phyloP scores from a whole-genome alignment of 2,329 filamentous ascomycete genomes.

The Akanthomyces muscarius region DNA sequence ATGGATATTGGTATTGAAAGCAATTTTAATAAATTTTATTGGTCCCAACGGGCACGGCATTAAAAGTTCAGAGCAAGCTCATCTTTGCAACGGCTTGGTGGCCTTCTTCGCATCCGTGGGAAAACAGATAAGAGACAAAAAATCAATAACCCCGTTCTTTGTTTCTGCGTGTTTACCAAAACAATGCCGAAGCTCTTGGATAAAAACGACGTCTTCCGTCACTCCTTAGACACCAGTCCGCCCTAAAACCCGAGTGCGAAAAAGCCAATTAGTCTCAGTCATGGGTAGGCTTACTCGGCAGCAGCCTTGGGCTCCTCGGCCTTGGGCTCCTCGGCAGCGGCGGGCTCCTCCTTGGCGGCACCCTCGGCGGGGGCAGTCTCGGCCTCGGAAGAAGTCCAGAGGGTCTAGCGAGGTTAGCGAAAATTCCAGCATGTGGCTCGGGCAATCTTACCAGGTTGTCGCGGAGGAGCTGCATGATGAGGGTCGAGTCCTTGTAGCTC shows the following conservation, averaged over 20 bases:
- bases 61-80: slow-evolving; percentile 51
- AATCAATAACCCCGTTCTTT: slow-evolving; percentile 30
- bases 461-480: slow-evolving; percentile 97
- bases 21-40: slow-evolving; percentile 48
- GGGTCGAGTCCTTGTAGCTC: slow-evolving; percentile 98
- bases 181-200: slow-evolving; percentile 45
- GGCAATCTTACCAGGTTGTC: slow-evolving; percentile 75
- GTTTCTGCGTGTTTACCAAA: slow-evolving; percentile 43
- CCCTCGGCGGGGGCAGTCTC: slow-evolving; percentile 63
- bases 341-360: slow-evolving; percentile 44
- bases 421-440: neutral
- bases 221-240: slow-evolving; percentile 62
- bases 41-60: slow-evolving; percentile 54
- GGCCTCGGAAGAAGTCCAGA: slow-evolving; percentile 98
- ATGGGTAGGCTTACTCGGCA: slow-evolving; percentile 49
- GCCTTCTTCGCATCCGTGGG: slow-evolving; percentile 35
- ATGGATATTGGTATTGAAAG: slow-evolving; percentile 22
- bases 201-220: slow-evolving; percentile 56
- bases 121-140: slow-evolving; percentile 28
- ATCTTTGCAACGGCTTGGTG: slow-evolving; percentile 47
- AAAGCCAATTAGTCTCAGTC: slow-evolving; percentile 26
- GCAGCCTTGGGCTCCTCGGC: slow-evolving; percentile 66
- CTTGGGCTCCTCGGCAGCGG: slow-evolving; percentile 46
- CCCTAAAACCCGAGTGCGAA: slow-evolving; percentile 38
- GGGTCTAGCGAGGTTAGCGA: slow-evolving; percentile 60